phyloP scores from a whole-genome alignment of 305 asterid species.

The Withania somnifera region DNA sequence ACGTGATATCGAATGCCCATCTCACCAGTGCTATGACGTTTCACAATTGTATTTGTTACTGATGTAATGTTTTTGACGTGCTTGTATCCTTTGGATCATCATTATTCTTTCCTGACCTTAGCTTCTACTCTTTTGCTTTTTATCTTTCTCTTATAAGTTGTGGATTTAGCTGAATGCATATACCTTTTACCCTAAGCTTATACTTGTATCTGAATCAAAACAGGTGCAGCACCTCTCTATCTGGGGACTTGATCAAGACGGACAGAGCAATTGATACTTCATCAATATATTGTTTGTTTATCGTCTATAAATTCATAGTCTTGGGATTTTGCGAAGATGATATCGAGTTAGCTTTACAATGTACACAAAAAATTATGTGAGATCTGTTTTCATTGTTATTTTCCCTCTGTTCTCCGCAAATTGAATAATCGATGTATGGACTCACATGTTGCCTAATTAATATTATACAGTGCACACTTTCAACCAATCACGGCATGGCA shows the following conservation, averaged over 20 bases:
- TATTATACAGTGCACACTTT: not conserved
- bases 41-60: not conserved
- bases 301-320: not conserved
- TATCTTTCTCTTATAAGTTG: not conserved
- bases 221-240: slow-evolving; percentile 83
- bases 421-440: not conserved
- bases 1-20: not conserved
- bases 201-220: slow-evolving; percentile 8
- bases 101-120: not conserved
- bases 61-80: not conserved
- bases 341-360: not conserved
- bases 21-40: not conserved
- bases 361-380: not conserved
- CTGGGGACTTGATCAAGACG: slow-evolving; percentile 71
- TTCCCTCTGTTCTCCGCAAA: not conserved
- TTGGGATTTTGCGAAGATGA: not conserved
- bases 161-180: not conserved
- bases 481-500: too few relatives aligned
- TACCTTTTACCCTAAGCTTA: not conserved
- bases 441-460: not conserved
- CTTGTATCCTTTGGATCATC: not conserved
- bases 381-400: not conserved
- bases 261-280: slow-evolving; percentile 57
- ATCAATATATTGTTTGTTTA: not conserved
- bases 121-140: not conserved